phyloP scores from a whole-genome alignment of 1,139 yeast species.

The Suhomyces yuchorum region DNA sequence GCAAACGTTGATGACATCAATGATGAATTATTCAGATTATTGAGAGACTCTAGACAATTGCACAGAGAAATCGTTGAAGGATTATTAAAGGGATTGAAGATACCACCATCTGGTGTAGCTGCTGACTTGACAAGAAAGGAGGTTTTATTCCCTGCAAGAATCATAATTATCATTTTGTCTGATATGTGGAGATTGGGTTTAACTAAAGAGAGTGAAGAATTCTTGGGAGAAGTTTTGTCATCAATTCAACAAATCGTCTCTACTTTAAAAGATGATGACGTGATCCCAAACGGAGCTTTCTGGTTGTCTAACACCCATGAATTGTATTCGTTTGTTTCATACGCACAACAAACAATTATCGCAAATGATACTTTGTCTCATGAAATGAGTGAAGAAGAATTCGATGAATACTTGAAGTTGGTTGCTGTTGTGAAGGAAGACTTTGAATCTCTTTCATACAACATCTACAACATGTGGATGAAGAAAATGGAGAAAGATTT shows the following conservation, averaged over 20 bases:
- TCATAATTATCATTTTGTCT: slow-evolving; percentile 84
- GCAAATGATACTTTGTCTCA: slow-evolving; percentile 78
- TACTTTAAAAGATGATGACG: slow-evolving; percentile 76
- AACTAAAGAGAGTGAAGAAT: slow-evolving; percentile 88
- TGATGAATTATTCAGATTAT: slow-evolving; percentile 67
- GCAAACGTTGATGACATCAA: slow-evolving; percentile 68
- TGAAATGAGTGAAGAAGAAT: slow-evolving; percentile 90
- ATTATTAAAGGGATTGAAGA: slow-evolving; percentile 80
- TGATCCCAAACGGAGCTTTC: slow-evolving; percentile 91
- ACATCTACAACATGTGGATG: slow-evolving; percentile 97
- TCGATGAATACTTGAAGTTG: slow-evolving; percentile 83
- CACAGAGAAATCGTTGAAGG: slow-evolving; percentile 89
- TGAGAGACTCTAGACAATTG: slow-evolving; percentile 77
- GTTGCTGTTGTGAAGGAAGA: slow-evolving; percentile 94
- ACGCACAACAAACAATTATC: slow-evolving; percentile 87
- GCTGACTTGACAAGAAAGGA: slow-evolving; percentile 85
- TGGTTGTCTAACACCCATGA: slow-evolving; percentile 98
- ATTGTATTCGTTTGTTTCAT: slow-evolving; percentile 88
- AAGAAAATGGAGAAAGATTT: slow-evolving; percentile 89
- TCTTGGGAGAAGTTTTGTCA: slow-evolving; percentile 86
- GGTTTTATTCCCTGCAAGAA: slow-evolving; percentile 94
- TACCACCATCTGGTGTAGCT: slow-evolving; percentile 84
- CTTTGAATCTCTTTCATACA: slow-evolving; percentile 88
- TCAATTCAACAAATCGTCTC: slow-evolving; percentile 82
- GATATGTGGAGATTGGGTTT: slow-evolving; percentile 99